These are phyloP conservation scores for Purpureocillium takamizusanense DNA, from an alignment of 2,329 filamentous ascomycete genomes.

Conservation along the genomic window DNA sequence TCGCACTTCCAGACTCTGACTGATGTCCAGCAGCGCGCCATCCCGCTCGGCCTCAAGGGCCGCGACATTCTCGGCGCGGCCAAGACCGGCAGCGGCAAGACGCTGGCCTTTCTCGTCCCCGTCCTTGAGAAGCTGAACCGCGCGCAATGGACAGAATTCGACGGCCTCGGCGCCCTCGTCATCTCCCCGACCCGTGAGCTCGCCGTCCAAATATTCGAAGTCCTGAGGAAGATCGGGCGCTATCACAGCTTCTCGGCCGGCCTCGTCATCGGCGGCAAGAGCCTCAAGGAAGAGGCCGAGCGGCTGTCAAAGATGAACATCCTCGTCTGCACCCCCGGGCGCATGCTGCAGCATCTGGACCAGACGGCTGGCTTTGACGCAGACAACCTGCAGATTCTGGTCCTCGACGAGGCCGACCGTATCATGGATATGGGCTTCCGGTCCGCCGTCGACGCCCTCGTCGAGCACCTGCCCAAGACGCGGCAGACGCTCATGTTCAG, in stretches of 20 bases:
- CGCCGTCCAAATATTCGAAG: constrained; percentile 94
- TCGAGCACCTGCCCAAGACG: constrained; percentile 79
- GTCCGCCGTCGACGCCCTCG: constrained; percentile 77
- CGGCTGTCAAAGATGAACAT: constrained; percentile 91
- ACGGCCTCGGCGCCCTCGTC: constrained; percentile 86
- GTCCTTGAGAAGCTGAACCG: constrained; percentile 89
- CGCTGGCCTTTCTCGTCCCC: constrained; percentile 83
- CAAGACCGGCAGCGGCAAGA: constrained; percentile 94
- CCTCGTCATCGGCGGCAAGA: constrained; percentile 89
- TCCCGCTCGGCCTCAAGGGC: constrained; percentile 78
- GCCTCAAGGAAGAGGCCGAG: constrained; percentile 76
- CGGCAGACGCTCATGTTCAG: constrained; percentile 93
- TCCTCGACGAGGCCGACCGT: constrained; percentile 90
- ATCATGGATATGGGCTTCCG: constrained; percentile 99
- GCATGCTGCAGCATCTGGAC: constrained; percentile 92
- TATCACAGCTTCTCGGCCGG: constrained; percentile 89
- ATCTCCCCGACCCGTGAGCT: constrained; percentile 91
- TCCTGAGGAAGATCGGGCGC: constrained; percentile 80
- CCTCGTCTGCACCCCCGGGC: constrained; percentile 85
- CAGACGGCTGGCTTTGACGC: constrained; percentile 87
- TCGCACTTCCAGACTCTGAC: constrained; percentile 87
- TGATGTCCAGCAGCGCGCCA: constrained; percentile 83
- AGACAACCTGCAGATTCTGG: constrained; percentile 83
- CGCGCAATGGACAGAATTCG: constrained; percentile 78
- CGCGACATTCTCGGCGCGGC: constrained; percentile 86